Base-by-base conservation (phyloP, 106 monocot species). In the Dendrobium nobile region DNA sequence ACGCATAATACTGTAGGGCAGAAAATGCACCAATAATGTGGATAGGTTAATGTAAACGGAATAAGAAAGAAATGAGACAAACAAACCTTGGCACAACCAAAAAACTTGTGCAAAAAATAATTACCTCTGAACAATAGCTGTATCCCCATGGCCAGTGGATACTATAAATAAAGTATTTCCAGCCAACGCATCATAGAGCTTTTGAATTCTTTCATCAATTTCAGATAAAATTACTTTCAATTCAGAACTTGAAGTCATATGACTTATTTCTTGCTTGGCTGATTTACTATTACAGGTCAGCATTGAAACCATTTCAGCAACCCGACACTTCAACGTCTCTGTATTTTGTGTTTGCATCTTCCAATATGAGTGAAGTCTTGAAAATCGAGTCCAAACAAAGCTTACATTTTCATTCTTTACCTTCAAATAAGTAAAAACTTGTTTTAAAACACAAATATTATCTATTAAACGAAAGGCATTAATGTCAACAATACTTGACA, bases 111-210 rank as follows among this genome's bases (percentile, higher is more conserved):
- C 9, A 1, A 64, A 64, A 64, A 64, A 45, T 45, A 24, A 64
- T 81, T 86, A 99, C 98, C 95, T 93, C 77, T 91, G 94, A 81
- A 99, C 90, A 70, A 91, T 82, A 33, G 91, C 92, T 56, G 89
- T 99, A 87, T 99, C 88, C 24, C 95, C 98, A 87, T 99, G 98
- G 22, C 95, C 98, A 65, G 85, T 93, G 22, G 85, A 91, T 79
- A 95, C 78, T 43, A 99, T 89, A 47, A 95, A 80, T 85, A 99
- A 91, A 20, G 92, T 47, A 90, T 99, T 93, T 55, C 67, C 72
- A 51, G 92, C 91, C 76, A 99, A 90, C 75, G 86, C 85, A 84
- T 82, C 83, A 79, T 91, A 91, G 27, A 99, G 83, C 55, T 80
- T 84, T 80, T 83, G 58, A 77, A 95, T 90, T 83, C 85, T 92